Evolutionary conservation across 805 yeast genomes (phyloP), one percentile per base, ranked within the genome.

Genomic region (Candida wancherniae): DNA sequence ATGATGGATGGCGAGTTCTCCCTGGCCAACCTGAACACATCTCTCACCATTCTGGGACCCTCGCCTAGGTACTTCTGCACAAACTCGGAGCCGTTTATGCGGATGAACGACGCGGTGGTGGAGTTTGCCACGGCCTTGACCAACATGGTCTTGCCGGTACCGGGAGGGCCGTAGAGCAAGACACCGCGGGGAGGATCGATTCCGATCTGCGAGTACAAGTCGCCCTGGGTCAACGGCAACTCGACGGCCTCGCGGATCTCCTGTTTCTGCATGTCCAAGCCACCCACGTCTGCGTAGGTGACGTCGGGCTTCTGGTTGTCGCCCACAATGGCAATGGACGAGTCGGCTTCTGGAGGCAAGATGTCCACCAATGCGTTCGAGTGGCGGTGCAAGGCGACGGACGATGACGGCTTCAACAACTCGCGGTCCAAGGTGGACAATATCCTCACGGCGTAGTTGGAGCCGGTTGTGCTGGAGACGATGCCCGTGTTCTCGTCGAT

Each of bases 21-120:
- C 55, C 97, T 76, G 6, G 99, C 99, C 42, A 92, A 73, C 55
- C 97, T 72, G 67, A 92, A 92, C 20, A 92, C 97, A 58, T 92
- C 98, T 60, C 99, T 80, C 20, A 92, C 98, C 97, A 92, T 92
- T 67, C 99, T 77, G 39, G 99, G 97, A 52, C 99, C 98, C 68
- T 92, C 99, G 58, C 99, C 99, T 33, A 92, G 73, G 60, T 92
- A 92, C 62, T 92, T 92, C 58, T 92, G 98, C 34, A 92, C 98
- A 53, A 92, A 92, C 59, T 92, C 99, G 1, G 97, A 90, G 40
- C 98, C 98, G 48, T 86, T 92, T 18, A 92, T 95, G 58, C 97
- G 84, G 47, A 92, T 92, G 51, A 92, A 92, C 4, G 96, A 73
- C 2, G 98, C 98, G 1, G 95, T 84, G 3, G 97, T 82, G 35